Evolutionary conservation across 2,329 filamentous ascomycete species (phyloP).

Genomic region (Pseudogymnoascus sp.): DNA sequence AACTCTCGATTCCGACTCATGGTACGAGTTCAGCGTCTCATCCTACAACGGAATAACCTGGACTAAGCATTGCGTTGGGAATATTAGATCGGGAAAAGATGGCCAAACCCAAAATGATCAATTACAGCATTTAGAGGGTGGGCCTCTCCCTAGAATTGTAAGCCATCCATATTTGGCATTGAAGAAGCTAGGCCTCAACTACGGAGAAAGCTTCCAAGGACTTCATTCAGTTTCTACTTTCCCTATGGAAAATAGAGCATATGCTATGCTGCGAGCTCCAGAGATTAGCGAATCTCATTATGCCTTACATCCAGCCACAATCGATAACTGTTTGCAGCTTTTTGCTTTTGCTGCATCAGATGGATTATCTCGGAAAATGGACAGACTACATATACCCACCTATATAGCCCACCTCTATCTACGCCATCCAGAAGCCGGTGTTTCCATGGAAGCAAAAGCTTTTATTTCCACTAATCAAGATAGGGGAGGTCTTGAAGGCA

Average conservation of each 20-base stretch:
- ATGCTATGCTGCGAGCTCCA: background rate
- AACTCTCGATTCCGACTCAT: constrained; percentile 19
- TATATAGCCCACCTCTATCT: constrained; percentile 13
- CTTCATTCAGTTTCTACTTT: constrained; percentile 13
- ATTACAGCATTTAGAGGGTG: background rate
- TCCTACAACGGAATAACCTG: constrained; percentile 24
- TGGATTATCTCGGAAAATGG: constrained; percentile 14
- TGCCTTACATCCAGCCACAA: constrained; percentile 15
- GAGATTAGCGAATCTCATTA: constrained; percentile 11
- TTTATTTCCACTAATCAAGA: background rate
- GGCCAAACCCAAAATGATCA: background rate
- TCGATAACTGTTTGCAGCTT: constrained; percentile 16
- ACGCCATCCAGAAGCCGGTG: constrained; percentile 10
- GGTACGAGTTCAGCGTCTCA: constrained; percentile 26
- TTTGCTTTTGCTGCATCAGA: constrained; percentile 14
- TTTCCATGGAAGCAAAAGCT: background rate
- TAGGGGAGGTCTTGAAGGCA: background rate
- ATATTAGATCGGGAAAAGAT: constrained; percentile 15
- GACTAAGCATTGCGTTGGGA: constrained; percentile 26
- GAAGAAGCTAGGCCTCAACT: constrained; percentile 21
- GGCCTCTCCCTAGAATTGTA: background rate
- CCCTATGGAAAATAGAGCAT: background rate
- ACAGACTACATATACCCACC: constrained; percentile 16
- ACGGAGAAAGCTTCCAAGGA: constrained; percentile 23
- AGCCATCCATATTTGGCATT: constrained; percentile 19